A percentile compares a stretch with the other conserved stretches of the same genome.
These are phyloP conservation scores for Trametes elegans DNA, from an alignment of 768 basidiomycete species.

Conservation along the genomic window DNA sequence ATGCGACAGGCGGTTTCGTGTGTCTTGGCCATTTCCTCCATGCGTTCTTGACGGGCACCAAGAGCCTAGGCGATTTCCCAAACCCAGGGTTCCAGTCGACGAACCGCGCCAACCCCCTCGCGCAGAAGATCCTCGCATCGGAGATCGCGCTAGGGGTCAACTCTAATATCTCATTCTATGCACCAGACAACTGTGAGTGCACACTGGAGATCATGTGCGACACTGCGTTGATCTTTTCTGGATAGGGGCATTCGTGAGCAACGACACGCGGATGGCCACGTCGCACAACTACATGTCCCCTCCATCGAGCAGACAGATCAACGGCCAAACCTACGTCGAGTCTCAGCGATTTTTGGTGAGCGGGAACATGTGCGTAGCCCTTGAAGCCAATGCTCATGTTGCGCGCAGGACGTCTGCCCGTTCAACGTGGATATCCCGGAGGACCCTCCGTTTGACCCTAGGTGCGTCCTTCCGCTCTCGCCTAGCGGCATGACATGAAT, in stretches of 20 bases:
- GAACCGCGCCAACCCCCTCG: slow-evolving; percentile 52
- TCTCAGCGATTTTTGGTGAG: slow-evolving; percentile 36
- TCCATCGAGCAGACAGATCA: slow-evolving; percentile 25
- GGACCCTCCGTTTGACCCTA: slow-evolving; percentile 45
- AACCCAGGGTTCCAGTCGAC: slow-evolving; percentile 60
- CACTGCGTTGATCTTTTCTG: slow-evolving; percentile 20
- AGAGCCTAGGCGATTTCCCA: slow-evolving; percentile 33
- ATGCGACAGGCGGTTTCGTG: slow-evolving; percentile 54
- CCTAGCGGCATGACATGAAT: slow-evolving; percentile 15
- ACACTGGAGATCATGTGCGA: neutral
- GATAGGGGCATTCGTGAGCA: slow-evolving; percentile 36
- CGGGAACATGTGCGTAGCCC: no score
- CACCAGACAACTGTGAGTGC: slow-evolving; percentile 48
- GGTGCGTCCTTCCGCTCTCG: slow-evolving; percentile 26
- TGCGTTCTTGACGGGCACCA: slow-evolving; percentile 49
- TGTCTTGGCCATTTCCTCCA: slow-evolving; percentile 64
- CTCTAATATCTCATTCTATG: slow-evolving; percentile 40
- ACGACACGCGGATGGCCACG: slow-evolving; percentile 27
- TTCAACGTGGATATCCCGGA: slow-evolving; percentile 37
- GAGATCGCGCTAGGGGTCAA: slow-evolving; percentile 47
- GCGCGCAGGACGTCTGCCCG: slow-evolving; percentile 37
- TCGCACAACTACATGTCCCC: slow-evolving; percentile 33
- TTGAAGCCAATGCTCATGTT: no score
- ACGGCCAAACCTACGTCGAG: slow-evolving; percentile 29
- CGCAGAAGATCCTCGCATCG: slow-evolving; percentile 54